phyloP scores from a whole-genome alignment of 2,329 filamentous ascomycete genomes.

The Aureobasidium leucospermi region DNA sequence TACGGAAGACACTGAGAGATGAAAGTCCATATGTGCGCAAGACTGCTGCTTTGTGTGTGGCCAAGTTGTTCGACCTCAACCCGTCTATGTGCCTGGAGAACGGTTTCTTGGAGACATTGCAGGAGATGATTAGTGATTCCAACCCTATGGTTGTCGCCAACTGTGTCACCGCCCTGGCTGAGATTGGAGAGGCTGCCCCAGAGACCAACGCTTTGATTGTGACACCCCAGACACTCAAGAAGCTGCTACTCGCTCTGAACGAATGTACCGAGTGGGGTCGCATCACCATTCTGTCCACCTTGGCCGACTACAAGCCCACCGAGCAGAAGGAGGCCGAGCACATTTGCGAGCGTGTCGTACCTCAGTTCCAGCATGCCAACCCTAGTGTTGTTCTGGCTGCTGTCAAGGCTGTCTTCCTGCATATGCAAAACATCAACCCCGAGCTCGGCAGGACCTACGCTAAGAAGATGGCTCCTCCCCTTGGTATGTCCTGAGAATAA shows the following conservation, averaged over 20 bases:
- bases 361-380: conserved; percentile 98
- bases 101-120: conserved; percentile 85
- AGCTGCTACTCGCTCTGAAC: conserved; percentile 90
- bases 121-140: conserved; percentile 93
- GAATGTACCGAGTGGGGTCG: conserved; percentile 98
- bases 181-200: conserved; percentile 84
- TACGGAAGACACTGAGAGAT: conserved; percentile 91
- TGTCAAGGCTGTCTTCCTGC: conserved; percentile 93
- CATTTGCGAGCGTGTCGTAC: conserved; percentile 91
- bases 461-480: conserved; percentile 96
- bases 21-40: conserved; percentile 98
- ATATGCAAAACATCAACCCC: conserved; percentile 77
- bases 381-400: conserved; percentile 94
- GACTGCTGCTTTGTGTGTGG: conserved; percentile 94
- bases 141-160: conserved; percentile 99
- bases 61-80: conserved; percentile 94
- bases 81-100: conserved; percentile 91
- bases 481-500: conserved; percentile 53
- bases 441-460: conserved; percentile 79
- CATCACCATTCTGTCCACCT: conserved; percentile 82
- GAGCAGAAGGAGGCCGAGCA: conserved; percentile 96
- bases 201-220: conserved; percentile 83
- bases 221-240: conserved; percentile 78
- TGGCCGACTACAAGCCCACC: conserved; percentile 79
- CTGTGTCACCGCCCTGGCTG: conserved; percentile 84